Base-by-base conservation (phyloP, 2,329 filamentous ascomycete species). In the Neofusicoccum ribis region DNA sequence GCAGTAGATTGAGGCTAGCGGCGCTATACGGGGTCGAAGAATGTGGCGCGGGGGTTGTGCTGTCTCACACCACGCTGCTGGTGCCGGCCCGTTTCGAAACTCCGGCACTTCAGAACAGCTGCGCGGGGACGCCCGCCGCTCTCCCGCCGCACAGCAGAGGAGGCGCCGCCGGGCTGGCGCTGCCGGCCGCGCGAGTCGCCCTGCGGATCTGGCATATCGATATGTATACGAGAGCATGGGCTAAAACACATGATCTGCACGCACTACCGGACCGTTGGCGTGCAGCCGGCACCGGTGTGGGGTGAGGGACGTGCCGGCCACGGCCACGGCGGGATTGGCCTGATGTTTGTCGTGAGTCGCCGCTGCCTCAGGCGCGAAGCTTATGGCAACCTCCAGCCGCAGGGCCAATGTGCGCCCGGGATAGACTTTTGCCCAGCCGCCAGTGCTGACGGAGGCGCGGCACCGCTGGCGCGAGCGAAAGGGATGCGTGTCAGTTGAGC, bases 221-320 rank as follows among this genome's bases (percentile, higher is more conserved):
- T 47, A 20, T 4, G 56, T 43, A 60, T 60, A 60, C 56, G 56
- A 60, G 56, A 34, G 15, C 41, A 60, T 47, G 56, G 41, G 56
- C 56, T 47, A 37, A 46, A 60, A 46, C 17, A 37, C 31, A 39
- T 47, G 56, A 47, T 60, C 56, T 47, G 43, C 56, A 20, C 56
- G 56, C 56, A 47, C 56, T 60, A 60, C 56, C 56, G 56, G 56
- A 47, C 56, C 56, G 56, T 60, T 60, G 56, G 37, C 31, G 23
- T 31, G 43, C 41, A 47, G 41, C 56, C 27, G 31, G 41, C 47
- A 12, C 36, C 8, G 37, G 56, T 47, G 41, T n/a, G 56, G 27
- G 23, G 41, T 8, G 23, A 9, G 52, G 52, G 20, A 58, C 37
- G 36, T 58, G 52, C 52, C 39, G 31, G 23, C 23, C 23, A 23